Conservation (phyloP, 2,329 filamentous ascomycete species). For the Graphiopsis chlorocephala region DNA sequence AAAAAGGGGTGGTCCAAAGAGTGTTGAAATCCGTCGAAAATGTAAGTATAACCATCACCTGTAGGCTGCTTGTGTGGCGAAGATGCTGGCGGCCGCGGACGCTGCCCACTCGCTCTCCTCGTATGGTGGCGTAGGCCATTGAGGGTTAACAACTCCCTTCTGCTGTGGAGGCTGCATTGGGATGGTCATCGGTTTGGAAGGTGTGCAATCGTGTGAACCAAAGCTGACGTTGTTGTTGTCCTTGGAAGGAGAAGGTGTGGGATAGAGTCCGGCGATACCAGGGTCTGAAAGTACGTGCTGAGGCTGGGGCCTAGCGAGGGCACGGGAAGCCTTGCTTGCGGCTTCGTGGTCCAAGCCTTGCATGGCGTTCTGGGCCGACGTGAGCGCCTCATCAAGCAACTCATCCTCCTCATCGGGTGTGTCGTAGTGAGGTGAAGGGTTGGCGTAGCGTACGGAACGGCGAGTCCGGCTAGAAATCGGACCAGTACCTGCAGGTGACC, state of each 20-base stretch:
- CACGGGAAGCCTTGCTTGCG: constrained; percentile 17
- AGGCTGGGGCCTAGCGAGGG: constrained; percentile 18
- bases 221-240: constrained; percentile 76
- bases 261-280: constrained; percentile 52
- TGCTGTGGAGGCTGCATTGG: constrained; percentile 56
- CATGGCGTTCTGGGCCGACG: constrained; percentile 72
- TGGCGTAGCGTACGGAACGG: constrained; percentile 68
- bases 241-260: constrained; percentile 76
- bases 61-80: constrained; percentile 61
- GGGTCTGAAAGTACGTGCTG: constrained; percentile 65
- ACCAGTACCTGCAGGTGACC: constrained; percentile 50
- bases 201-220: constrained; percentile 59
- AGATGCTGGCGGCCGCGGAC: constrained; percentile 76
- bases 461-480: constrained; percentile 78
- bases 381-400: constrained; percentile 82
- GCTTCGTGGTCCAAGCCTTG: constrained; percentile 61
- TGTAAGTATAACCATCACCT: constrained; percentile 20
- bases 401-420: constrained; percentile 96
- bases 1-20: neutral
- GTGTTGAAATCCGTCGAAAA: neutral
- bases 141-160: constrained; percentile 53
- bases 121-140: constrained; percentile 95
- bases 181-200: constrained; percentile 70
- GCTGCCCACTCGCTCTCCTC: constrained; percentile 91
- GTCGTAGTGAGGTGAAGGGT: constrained; percentile 82